phyloP scores from a whole-genome alignment of 1,284 basidiomycete species.

The Fomes fomentarius region DNA sequence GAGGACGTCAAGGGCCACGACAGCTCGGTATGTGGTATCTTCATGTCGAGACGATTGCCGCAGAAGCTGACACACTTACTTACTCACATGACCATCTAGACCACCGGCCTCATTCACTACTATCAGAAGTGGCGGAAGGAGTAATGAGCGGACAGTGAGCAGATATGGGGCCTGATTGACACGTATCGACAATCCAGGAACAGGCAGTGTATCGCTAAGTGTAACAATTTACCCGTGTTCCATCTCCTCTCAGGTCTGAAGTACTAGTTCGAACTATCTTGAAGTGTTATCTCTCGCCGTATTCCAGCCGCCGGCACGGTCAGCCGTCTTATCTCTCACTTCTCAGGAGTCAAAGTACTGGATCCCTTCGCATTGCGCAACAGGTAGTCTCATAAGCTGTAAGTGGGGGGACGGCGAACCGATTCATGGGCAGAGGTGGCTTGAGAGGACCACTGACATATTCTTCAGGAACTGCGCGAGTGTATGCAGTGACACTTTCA shows the following conservation, averaged over 20 bases:
- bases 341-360: neutral
- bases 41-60: neutral
- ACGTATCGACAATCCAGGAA: neutral
- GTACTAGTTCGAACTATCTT: no score
- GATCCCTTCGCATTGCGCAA: neutral
- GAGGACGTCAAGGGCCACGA: conserved; percentile 91
- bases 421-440: no score
- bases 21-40: conserved; percentile 71
- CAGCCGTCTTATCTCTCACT: conserved; percentile 1
- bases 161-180: conserved; percentile 2
- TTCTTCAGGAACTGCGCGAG: neutral
- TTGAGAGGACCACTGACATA: no score
- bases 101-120: conserved; percentile 92
- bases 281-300: neutral
- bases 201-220: conserved; percentile 26
- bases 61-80: conserved; percentile 13
- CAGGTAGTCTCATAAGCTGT: no score
- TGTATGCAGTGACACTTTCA: neutral
- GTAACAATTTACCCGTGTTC: conserved; percentile 23
- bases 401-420: no score
- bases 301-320: conserved; percentile 2
- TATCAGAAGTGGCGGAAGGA: conserved; percentile 88
- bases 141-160: no score
- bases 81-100: conserved; percentile 49
- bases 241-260: no score